Evolutionary conservation across 768 basidiomycete species (phyloP), one percentile per base, ranked within the genome.

Genomic region (Leccinum disarticulatum): DNA sequence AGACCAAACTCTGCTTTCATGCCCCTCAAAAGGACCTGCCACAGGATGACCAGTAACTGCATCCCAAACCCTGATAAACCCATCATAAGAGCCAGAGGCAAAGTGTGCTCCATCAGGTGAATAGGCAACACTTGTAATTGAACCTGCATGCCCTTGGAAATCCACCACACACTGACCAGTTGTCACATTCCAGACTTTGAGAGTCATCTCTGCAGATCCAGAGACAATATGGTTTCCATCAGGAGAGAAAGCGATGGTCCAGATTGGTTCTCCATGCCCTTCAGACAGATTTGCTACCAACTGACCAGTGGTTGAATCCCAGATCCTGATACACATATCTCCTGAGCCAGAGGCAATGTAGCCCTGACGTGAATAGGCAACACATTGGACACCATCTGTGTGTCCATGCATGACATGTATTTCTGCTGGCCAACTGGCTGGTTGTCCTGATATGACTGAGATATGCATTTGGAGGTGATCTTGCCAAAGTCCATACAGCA

Each of bases 141-240:
- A 14, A 51, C n/a, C 11, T 52, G 41, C 22, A 13, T 58, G 57
- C 19, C 57, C 57, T 17, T 57, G 57, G 15, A 46, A 48, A 19
- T 22, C 43, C 35, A 19, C 38, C 28, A 57, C 49, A 41, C 3
- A 7, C 49, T 28, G 30, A 54, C n/a, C 11, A 19, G 49, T 31
- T 41, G 27, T 50, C 27, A 33, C 47, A 56, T 50, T 19, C 56
- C 56, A 56, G 14, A 51, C 36, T 28, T 25, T 50, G 19, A 56
- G 17, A 6, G 48, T 56, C 25, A 28, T 38, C 17, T 56, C 56
- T 3, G 1, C 1, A 11, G 56, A 56, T 13, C 35, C 48, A 50
- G 38, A 38, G 17, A 38, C 38, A 17, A 38, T 17, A 17, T 38
- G 17, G 7, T 15, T 38, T 15, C 17, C 38, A 38, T 38, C 38